A percentile compares a stretch with the other conserved stretches of the same genome.
These are phyloP conservation scores for Boletellus deceptivus DNA, from an alignment of 1,284 basidiomycete genomes.

Conservation along the genomic window DNA sequence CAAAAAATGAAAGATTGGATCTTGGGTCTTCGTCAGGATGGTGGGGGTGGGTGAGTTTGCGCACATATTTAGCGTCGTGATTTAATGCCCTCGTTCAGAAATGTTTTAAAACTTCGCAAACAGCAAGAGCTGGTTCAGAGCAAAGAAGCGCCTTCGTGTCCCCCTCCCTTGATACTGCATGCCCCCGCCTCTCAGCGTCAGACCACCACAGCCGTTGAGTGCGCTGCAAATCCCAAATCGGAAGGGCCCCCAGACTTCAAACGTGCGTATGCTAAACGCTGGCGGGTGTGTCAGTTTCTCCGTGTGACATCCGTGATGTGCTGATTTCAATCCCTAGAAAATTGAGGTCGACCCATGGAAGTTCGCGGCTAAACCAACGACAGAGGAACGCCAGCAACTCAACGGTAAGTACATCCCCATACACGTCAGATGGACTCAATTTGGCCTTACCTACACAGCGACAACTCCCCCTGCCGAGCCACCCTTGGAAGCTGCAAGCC, in stretches of 20 bases:
- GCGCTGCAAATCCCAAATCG: conserved; percentile 5
- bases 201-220: background rate
- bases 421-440: background rate
- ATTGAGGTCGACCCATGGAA: conserved; percentile 16
- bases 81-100: conserved; percentile 34
- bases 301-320: background rate
- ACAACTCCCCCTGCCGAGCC: background rate
- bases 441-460: conserved; percentile 5
- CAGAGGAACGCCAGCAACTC: background rate
- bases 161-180: background rate
- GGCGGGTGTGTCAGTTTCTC: conserved; percentile 20
- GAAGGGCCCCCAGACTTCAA: conserved; percentile 9
- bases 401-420: conserved; percentile 11
- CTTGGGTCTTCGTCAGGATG: conserved; percentile 47
- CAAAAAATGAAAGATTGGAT: conserved; percentile 46
- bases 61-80: conserved; percentile 1
- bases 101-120: conserved; percentile 44
- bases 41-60: conserved; percentile 52
- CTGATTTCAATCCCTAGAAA: conserved; percentile 12
- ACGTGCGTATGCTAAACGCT: conserved; percentile 27
- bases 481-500: background rate
- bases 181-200: conserved; percentile 4
- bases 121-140: conserved; percentile 17
- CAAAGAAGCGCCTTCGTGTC: background rate
- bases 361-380: conserved; percentile 9